These are phyloP conservation scores for Tricharina praecox DNA, from an alignment of 495 filamentous ascomycete genomes.

Conservation along the genomic window DNA sequence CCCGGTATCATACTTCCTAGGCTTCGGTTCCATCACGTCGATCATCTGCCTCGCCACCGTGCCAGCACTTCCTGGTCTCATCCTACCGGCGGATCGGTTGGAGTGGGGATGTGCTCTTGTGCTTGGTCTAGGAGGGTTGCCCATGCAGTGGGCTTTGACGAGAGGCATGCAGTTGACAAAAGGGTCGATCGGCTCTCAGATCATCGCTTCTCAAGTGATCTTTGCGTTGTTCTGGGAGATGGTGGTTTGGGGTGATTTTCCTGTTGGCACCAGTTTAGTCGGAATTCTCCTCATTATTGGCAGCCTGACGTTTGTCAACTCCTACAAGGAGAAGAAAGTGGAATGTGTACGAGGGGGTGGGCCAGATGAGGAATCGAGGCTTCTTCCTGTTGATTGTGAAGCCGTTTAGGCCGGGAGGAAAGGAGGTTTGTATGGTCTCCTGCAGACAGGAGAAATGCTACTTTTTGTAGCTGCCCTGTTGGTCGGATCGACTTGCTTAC, in stretches of 20 bases:
- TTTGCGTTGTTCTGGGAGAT: conserved; percentile 20
- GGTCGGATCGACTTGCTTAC: too few relatives aligned
- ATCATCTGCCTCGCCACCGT: conserved; percentile 27
- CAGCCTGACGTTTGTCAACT: not conserved
- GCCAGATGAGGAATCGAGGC: too few relatives aligned
- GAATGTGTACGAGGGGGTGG: too few relatives aligned
- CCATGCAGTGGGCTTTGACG: conserved; percentile 70
- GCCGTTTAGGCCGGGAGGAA: too few relatives aligned
- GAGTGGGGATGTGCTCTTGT: conserved; percentile 60
- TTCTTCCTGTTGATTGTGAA: too few relatives aligned
- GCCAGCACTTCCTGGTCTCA: conserved; percentile 39
- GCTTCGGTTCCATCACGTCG: conserved; percentile 47
- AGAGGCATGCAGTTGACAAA: conserved; percentile 50
- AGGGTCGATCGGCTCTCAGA: conserved; percentile 34
- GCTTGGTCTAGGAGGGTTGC: conserved; percentile 58
- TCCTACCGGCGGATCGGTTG: conserved; percentile 40
- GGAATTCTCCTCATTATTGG: conserved; percentile 1
- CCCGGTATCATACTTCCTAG: conserved; percentile 72
- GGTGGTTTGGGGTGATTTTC: conserved; percentile 19
- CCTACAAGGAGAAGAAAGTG: not conserved
- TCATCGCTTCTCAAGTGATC: conserved; percentile 21
- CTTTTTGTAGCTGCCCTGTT: too few relatives aligned
- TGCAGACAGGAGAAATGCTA: too few relatives aligned
- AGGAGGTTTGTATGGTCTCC: too few relatives aligned
- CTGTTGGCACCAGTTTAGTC: conserved; percentile 3